Base-by-base conservation (phyloP, 148 eudicot species). In the Gaultheria prostrata region DNA sequence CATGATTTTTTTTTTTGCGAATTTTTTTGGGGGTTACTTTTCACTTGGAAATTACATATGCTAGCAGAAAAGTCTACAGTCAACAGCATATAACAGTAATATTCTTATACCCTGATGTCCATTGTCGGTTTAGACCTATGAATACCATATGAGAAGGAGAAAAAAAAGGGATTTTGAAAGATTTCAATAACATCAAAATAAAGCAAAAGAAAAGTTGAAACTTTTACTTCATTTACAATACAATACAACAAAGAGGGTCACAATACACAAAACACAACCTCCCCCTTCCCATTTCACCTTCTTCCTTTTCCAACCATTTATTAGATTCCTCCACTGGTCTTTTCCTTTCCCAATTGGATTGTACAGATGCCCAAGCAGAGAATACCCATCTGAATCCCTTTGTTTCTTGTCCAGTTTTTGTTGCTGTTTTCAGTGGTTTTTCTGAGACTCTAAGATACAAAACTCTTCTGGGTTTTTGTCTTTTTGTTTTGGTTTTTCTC, bases 271-370 rank as follows among this genome's bases (percentile, higher is more conserved):
- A 24, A 84, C 88, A 79, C 83, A 83, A 77, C 82, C 88, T 54
- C 18, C 59, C 89, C 86, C 85, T 89, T 82, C 82, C 89, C 88
- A 82, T 90, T 92, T 92, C 90, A 91, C 92, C 94, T 92, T 90
- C 93, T 92, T 89, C 90, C 86, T 88, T 89, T 92, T 88, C 83
- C 87, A 88, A 87, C 90, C 89, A 87, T 87, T 90, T 85, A 59
- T 85, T 85, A 89, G 92, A 90, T 90, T 94, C 89, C 93, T 88
- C 57, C 84, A 78, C 71, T 79, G 73, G 63, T 83, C 82, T 84
- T 87, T 84, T 65, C 67, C 77, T 49, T 45, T 80, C 83, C 82
- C 71, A 67, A 88, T 88, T 89, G 79, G 79, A 82, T 90, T 91
- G 77, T 82, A 79, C 83, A 78, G 76, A 81, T 76, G 80, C 81